Base-by-base conservation (phyloP, 2,329 filamentous ascomycete species). In the Monilinia fructicola region DNA sequence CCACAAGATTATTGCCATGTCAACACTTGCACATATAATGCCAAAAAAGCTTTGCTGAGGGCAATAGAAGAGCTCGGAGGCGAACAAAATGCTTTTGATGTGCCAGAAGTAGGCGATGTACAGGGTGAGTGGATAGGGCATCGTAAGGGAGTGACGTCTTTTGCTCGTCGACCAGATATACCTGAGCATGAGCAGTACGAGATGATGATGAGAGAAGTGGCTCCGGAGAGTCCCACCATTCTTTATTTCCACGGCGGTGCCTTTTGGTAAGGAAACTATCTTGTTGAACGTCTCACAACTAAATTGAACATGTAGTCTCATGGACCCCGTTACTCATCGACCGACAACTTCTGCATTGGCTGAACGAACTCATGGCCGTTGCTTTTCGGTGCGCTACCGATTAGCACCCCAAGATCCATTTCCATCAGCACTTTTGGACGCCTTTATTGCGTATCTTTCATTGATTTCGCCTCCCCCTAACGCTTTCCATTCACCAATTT, bases 111-210 rank as follows among this genome's bases (percentile, higher is more conserved):
- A 0, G 76, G 78, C 2, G 78, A 84, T 23, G 82, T 91, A 6
- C 85, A 91, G 75, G 89, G 86, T 31, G 90, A 94, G 76, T 93
- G 90, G 91, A 90, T 88, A 4, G 89, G 90, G 0, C 89, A 89
- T 76, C 82, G 90, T 31, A 80, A 83, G 1, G 80, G 75, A 46
- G 90, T 83, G 5, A 78, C 78, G 3, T 74, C 78, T 26, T 78
- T 84, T 2, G 81, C 84, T 23, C 75, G 77, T 5, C 79, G 86
- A 68, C 87, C 87, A 1, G 73, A 78, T 1, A 79, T 90, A 46
- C 81, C 84, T 3, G 89, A 93, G 74, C 78, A 79, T 65, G 83
- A 88, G 65, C 88, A 88, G 74, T 94, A 90, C 73, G 78, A 78
- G 58, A 82, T 83, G 65, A 78, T 94, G 78, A 88, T 91, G 84